Conservation (phyloP, 192 early-diverging fungal genomes). For the Chytriomyces sp. region DNA sequence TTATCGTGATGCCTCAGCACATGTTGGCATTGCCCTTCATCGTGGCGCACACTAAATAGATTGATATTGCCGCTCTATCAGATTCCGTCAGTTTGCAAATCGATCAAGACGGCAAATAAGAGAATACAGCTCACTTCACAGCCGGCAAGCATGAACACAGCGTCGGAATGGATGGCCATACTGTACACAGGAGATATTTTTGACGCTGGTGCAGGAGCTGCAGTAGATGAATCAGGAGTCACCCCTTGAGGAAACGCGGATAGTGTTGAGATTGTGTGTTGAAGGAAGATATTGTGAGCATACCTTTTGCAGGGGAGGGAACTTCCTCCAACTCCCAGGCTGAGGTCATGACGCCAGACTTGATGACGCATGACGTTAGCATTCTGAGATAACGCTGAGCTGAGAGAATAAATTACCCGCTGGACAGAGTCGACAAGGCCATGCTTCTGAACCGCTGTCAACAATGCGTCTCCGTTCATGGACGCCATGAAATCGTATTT, state of each 20-base stretch:
- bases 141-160: constrained; percentile 81
- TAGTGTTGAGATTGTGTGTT: neutral
- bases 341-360: constrained; percentile 76
- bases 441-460: constrained; percentile 88
- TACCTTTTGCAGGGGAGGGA: constrained; percentile 35
- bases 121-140: constrained; percentile 55
- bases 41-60: constrained; percentile 86
- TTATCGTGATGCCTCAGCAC: constrained; percentile 79
- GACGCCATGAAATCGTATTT: constrained; percentile 92
- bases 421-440: constrained; percentile 84
- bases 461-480: constrained; percentile 75
- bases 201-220: constrained; percentile 14
- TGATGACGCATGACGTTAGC: neutral
- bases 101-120: neutral
- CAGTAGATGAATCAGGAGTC: neutral
- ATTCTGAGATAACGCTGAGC: constrained; percentile 65
- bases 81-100: neutral
- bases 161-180: constrained; percentile 91
- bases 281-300: constrained; percentile 10
- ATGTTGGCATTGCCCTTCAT: constrained; percentile 90
- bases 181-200: constrained; percentile 91
- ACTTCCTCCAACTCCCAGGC: constrained; percentile 88
- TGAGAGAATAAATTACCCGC: constrained; percentile 76
- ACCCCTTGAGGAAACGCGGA: neutral
- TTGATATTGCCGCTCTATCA: constrained; percentile 79